These are phyloP conservation scores for Trichoderma afroharzianum DNA, from an alignment of 2,329 filamentous ascomycete genomes.

Conservation along the genomic window DNA sequence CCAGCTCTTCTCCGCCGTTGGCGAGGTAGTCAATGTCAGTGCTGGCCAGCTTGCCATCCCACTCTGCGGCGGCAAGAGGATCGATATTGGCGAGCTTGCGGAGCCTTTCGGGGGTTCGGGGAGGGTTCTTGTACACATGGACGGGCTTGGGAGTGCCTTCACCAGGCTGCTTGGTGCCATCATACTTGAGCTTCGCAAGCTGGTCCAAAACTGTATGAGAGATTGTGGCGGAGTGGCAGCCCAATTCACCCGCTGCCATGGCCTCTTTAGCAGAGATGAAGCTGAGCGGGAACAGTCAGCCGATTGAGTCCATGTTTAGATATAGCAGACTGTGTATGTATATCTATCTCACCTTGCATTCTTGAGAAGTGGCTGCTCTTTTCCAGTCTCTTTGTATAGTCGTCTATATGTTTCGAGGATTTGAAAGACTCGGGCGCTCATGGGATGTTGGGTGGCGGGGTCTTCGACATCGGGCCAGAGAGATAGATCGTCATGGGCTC, in stretches of 20 bases:
- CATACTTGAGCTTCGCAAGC: constrained; percentile 38
- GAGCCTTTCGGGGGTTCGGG: constrained; percentile 32
- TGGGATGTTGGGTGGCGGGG: constrained; percentile 45
- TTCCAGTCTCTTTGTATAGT: constrained; percentile 45
- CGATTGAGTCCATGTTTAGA: not conserved
- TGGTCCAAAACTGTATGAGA: constrained; percentile 31
- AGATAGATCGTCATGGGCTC: constrained; percentile 39
- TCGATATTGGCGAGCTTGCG: constrained; percentile 36
- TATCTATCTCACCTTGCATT: constrained; percentile 35
- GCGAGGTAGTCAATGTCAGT: constrained; percentile 45
- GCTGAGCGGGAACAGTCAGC: constrained; percentile 23
- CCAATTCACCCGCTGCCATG: constrained; percentile 44
- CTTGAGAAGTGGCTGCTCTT: constrained; percentile 46
- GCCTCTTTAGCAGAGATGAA: constrained; percentile 42
- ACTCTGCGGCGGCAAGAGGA: constrained; percentile 36
- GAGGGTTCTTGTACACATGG: constrained; percentile 37
- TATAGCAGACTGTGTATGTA: not conserved
- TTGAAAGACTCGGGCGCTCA: constrained; percentile 44
- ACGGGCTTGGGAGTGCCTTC: constrained; percentile 37
- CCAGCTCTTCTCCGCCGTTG: constrained; percentile 40
- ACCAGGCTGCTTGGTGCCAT: constrained; percentile 36
- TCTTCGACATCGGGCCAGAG: constrained; percentile 47
- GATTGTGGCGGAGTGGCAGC: constrained; percentile 33
- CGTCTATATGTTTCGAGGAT: constrained; percentile 46
- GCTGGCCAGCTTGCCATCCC: constrained; percentile 38